A percentile compares a stretch with the other conserved stretches of the same genome.
phyloP scores from a whole-genome alignment of 495 filamentous ascomycete species.

The Podospora pseudopauciseta region DNA sequence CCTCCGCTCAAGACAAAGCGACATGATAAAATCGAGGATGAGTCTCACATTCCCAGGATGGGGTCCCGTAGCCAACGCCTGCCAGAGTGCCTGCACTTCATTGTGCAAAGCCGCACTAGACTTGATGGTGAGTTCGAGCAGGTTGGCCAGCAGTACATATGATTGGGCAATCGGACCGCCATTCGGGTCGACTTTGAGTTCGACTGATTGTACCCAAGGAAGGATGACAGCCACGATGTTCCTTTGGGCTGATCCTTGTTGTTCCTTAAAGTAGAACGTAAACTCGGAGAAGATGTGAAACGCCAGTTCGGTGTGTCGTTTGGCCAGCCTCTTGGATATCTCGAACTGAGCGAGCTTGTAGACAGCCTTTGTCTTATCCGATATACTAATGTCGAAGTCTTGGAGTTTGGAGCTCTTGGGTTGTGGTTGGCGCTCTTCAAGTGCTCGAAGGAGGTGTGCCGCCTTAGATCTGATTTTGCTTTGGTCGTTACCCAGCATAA shows the following conservation, averaged over 20 bases:
- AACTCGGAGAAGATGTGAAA: conserved; percentile 96
- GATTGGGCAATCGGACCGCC: conserved; percentile 84
- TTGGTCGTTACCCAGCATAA: conserved; percentile 85
- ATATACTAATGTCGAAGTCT: conserved; percentile 96
- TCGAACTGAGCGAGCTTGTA: conserved; percentile 98
- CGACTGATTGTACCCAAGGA: conserved; percentile 93
- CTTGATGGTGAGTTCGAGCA: conserved; percentile 94
- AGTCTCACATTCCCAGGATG: conserved; percentile 93
- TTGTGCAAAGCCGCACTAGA: conserved; percentile 85
- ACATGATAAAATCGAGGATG: conserved; percentile 93
- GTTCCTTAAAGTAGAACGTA: conserved; percentile 80
- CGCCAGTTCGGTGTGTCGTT: conserved; percentile 80
- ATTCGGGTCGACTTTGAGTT: conserved; percentile 90
- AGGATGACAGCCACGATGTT: conserved; percentile 93
- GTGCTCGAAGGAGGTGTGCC: conserved; percentile 71
- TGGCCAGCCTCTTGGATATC: conserved; percentile 84
- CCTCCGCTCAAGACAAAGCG: conserved; percentile 81
- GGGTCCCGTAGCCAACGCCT: conserved; percentile 89
- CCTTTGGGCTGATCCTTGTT: conserved; percentile 74
- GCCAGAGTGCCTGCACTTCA: conserved; percentile 96
- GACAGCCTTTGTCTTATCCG: conserved; percentile 95
- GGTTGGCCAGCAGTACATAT: conserved; percentile 92
- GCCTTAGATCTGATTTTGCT: conserved; percentile 85
- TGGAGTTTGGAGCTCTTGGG: conserved; percentile 79
- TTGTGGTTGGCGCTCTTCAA: conserved; percentile 76